Evolutionary conservation across 2,329 filamentous ascomycete genomes (phyloP).

Genomic region (Fusarium scirpi): DNA sequence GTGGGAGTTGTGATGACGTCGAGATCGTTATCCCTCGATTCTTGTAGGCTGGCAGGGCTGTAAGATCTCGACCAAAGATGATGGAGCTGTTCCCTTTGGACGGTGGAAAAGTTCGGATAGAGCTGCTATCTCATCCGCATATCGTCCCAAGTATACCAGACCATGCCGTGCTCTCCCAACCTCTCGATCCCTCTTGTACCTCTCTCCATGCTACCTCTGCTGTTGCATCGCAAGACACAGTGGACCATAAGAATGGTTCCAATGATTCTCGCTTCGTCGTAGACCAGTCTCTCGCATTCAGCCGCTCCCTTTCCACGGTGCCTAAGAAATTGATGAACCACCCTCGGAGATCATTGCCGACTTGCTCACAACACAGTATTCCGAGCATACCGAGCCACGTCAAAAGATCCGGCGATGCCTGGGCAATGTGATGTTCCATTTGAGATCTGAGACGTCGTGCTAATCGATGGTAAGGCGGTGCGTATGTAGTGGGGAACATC

Average conservation of each 20-base stretch:
- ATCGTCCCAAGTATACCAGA: constrained; percentile 4
- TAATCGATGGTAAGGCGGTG: neutral
- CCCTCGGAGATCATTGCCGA: neutral
- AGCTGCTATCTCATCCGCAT: constrained; percentile 6
- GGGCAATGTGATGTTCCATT: neutral
- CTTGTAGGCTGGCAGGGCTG: neutral
- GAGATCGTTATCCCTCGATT: neutral
- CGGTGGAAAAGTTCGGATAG: too few species aligned
- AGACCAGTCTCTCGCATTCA: fast-evolving
- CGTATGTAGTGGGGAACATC: neutral
- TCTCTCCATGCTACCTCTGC: neutral
- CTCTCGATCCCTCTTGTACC: neutral
- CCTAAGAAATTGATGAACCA: neutral
- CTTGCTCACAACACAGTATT: neutral
- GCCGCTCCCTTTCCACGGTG: neutral
- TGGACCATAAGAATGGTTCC: neutral
- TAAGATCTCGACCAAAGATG: neutral
- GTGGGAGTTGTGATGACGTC: neutral
- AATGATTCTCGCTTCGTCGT: neutral
- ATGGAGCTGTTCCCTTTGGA: too few species aligned
- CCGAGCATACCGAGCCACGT: constrained; percentile 7
- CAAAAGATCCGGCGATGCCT: neutral
- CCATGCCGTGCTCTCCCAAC: constrained; percentile 2
- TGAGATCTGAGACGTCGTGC: neutral
- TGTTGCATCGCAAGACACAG: neutral